A percentile compares a stretch with the other conserved stretches of the same genome.
Conservation (phyloP, 768 basidiomycete genomes). For the Panaeolus papilionaceus region DNA sequence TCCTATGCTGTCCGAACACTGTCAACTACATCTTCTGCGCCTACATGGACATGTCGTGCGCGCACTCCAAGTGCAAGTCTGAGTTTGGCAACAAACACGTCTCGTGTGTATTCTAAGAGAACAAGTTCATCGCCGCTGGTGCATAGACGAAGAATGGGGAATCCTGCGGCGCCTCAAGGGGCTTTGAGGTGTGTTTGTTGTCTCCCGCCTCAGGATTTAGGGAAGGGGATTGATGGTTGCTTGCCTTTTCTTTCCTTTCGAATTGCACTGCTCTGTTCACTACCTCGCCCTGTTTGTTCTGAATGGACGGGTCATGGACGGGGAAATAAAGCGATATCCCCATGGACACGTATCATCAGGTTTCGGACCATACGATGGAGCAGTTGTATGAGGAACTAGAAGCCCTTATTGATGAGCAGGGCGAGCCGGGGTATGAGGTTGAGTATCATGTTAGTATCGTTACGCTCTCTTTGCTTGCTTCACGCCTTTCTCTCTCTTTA, state of each 20-base stretch:
- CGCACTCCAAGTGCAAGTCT: neutral
- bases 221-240: neutral
- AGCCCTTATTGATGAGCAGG: conserved; percentile 64
- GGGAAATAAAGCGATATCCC: conserved; percentile 48
- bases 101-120: neutral
- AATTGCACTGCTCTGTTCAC: no score
- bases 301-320: neutral
- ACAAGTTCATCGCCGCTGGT: neutral
- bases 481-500: neutral
- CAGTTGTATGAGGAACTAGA: conserved; percentile 77
- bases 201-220: neutral
- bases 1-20: neutral
- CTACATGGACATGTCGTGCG: neutral
- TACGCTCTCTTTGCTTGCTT: neutral
- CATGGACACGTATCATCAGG: conserved; percentile 68
- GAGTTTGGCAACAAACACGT: neutral
- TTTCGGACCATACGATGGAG: conserved; percentile 84
- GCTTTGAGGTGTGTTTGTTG: neutral
- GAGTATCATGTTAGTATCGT: conserved; percentile 78
- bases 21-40: neutral
- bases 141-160: neutral
- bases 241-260: neutral
- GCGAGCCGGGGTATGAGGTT: conserved; percentile 71
- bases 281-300: neutral
- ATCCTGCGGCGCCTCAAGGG: conserved; percentile 8